Evolutionary conservation across 1,139 yeast genomes (phyloP).

Genomic region (Saccharomyces hybrid): DNA sequence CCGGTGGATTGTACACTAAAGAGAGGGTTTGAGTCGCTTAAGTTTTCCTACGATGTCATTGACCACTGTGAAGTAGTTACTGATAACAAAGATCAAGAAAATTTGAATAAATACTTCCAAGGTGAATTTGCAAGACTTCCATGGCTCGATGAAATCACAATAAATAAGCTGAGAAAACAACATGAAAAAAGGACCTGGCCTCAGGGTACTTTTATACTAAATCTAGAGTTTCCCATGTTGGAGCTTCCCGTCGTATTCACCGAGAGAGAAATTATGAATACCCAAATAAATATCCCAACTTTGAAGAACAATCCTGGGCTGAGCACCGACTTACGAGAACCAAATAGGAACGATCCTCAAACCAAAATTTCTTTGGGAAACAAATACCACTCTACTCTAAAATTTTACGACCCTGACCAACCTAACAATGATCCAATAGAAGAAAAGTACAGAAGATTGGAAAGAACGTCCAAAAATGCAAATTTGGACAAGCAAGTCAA

Average conservation of each 20-base stretch:
- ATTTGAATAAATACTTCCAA: slow-evolving; percentile 56
- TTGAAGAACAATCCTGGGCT: slow-evolving; percentile 15
- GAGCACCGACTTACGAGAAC: background rate
- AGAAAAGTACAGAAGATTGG: slow-evolving; percentile 72
- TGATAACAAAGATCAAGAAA: slow-evolving; percentile 41
- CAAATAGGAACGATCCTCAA: slow-evolving; percentile 10
- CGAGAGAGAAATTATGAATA: slow-evolving; percentile 38
- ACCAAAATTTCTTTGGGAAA: slow-evolving; percentile 28
- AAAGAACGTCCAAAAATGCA: slow-evolving; percentile 64
- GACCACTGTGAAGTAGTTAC: slow-evolving; percentile 28
- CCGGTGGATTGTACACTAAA: slow-evolving; percentile 40
- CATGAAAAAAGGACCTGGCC: slow-evolving; percentile 29
- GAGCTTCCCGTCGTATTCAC: slow-evolving; percentile 77
- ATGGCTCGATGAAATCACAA: slow-evolving; percentile 71
- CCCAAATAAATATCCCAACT: slow-evolving; percentile 32
- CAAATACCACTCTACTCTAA: slow-evolving; percentile 36
- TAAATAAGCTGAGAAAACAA: slow-evolving; percentile 47
- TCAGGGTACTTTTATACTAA: slow-evolving; percentile 39
- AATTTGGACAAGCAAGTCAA: slow-evolving; percentile 76
- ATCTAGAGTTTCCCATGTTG: slow-evolving; percentile 66
- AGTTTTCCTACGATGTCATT: slow-evolving; percentile 28
- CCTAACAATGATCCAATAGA: slow-evolving; percentile 76
- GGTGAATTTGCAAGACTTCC: slow-evolving; percentile 55
- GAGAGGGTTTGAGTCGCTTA: slow-evolving; percentile 50
- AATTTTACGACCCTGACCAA: slow-evolving; percentile 60